phyloP scores from a whole-genome alignment of 768 basidiomycete genomes.

The Lactifluus volemus region DNA sequence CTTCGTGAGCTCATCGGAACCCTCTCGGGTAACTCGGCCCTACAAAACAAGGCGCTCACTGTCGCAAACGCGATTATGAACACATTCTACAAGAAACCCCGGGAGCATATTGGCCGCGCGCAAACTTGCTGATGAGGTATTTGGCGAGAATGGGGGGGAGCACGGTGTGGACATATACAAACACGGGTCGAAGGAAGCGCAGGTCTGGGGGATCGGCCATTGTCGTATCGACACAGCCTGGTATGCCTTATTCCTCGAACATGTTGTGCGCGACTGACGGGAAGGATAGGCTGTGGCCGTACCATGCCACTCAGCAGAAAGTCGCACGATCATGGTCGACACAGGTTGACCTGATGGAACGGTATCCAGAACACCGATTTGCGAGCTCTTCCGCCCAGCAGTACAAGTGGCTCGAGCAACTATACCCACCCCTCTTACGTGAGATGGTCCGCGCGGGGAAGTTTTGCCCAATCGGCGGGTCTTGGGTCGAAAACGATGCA shows the following conservation, averaged over 20 bases:
- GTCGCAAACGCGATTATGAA: conserved; percentile 90
- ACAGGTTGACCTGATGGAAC: conserved; percentile 93
- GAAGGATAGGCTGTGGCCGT: conserved; percentile 71
- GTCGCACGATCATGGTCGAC: conserved; percentile 96
- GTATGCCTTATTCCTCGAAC: conserved; percentile 24
- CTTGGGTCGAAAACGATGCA: conserved; percentile 89
- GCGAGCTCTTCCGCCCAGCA: conserved; percentile 80
- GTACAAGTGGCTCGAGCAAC: conserved; percentile 90
- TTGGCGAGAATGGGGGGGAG: conserved; percentile 79
- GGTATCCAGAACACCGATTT: conserved; percentile 97
- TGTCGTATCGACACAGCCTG: conserved; percentile 86
- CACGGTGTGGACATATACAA: conserved; percentile 67
- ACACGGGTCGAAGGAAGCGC: conserved; percentile 45
- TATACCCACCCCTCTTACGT: conserved; percentile 34
- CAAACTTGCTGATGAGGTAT: conserved; percentile 67
- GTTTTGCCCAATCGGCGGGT: conserved; percentile 85
- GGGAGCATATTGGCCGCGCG: conserved; percentile 50
- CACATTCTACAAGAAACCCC: conserved; percentile 55
- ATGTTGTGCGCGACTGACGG: neutral
- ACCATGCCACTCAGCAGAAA: conserved; percentile 93
- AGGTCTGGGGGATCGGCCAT: conserved; percentile 76
- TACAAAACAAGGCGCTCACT: conserved; percentile 72
- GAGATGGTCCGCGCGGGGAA: conserved; percentile 64
- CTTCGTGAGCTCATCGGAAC: conserved; percentile 65
- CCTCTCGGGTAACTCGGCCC: conserved; percentile 68